Percentiles rank a stretch among this genome's conserved stretches.
phyloP scores from a whole-genome alignment of 257 asterid genomes.

The Galeopsis tetrahit region DNA sequence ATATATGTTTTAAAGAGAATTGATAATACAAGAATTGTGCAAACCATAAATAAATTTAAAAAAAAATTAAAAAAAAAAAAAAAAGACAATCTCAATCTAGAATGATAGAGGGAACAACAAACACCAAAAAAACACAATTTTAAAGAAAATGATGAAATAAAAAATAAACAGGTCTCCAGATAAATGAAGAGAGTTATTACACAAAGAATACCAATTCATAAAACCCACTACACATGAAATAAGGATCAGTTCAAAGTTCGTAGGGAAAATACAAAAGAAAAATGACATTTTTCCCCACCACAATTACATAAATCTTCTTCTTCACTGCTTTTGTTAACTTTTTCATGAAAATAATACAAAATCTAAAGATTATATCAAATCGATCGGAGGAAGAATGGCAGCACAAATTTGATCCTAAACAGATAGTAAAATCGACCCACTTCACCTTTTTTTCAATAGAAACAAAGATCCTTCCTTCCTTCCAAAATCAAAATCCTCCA shows the following conservation, averaged over 20 bases:
- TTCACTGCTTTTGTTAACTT: slow-evolving; percentile 21
- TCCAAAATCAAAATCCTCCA: slow-evolving; percentile 36
- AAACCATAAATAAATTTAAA: too few species aligned
- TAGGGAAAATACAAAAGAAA: slow-evolving; percentile 35
- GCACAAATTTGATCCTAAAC: slow-evolving; percentile 39
- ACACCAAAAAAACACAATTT: background rate
- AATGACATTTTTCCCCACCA: slow-evolving; percentile 34
- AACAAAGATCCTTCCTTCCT: slow-evolving; percentile 26
- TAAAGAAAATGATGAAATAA: background rate
- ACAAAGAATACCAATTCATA: slow-evolving; percentile 50
- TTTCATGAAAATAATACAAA: slow-evolving; percentile 34
- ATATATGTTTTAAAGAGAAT: too few species aligned
- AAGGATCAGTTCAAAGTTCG: slow-evolving; percentile 24
- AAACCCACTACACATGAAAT: slow-evolving; percentile 48
- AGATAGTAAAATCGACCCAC: slow-evolving; percentile 31
- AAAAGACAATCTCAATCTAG: too few species aligned
- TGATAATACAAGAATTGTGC: too few species aligned
- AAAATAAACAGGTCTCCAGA: slow-evolving; percentile 35
- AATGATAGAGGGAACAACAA: too few species aligned
- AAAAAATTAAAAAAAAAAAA: too few species aligned
- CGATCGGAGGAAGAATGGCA: slow-evolving; percentile 31
- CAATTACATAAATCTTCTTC: slow-evolving; percentile 40
- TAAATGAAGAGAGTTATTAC: slow-evolving; percentile 40
- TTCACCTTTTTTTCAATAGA: slow-evolving; percentile 20
- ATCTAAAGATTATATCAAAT: slow-evolving; percentile 25